Evolutionary conservation across 2,329 filamentous ascomycete species (phyloP), one percentile per base, ranked within the genome.

Genomic region (Niveomyces coronatus): DNA sequence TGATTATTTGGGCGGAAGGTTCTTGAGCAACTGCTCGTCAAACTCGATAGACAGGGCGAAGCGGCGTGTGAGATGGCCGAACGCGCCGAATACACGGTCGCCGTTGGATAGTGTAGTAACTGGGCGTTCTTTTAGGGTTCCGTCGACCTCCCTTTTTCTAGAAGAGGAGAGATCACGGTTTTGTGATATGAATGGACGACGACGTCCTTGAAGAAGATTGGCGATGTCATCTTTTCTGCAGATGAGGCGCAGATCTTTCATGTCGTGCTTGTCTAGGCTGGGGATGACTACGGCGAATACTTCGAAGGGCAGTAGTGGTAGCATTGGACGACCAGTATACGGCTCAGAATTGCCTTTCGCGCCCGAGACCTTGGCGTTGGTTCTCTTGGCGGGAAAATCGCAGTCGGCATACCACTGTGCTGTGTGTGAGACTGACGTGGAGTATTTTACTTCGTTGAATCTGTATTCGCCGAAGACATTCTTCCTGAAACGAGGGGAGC

Each of bases 11-110:
- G 64, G 48, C 1, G 72, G 74, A 7, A 77, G 74, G 17, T 62
- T 56, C 10, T 61, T 57, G 9, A 71, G 51, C 11, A 57, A 60
- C 27, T 57, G 54, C 50, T 81, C 73, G 39, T 73, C 69, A n/a
- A 83, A 65, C 49, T 84, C 79, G 44, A 84, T 76, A 17, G 76
- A 76, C 51, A 85, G 71, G 5, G 76, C 80, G 49, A 81, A 82
- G 37, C 68, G 70, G 19, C 63, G 60, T 40, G 85, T 79, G 39
- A 75, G 68, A 20, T 61, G 58, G 9, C 74, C 75, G 53, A 81
- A 79, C 13, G 68, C 67, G 46, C 74, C 57, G 47, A 81, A 79
- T 22, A 81, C 69, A 42, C 71, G 64, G 51, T 79, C 70, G 23
- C 76, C 76, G 40, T 68, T 67, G 47, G 54, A 55, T 18, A 63